Conservation (phyloP, 495 filamentous ascomycete genomes). For the Aspergillus heteromorphus region DNA sequence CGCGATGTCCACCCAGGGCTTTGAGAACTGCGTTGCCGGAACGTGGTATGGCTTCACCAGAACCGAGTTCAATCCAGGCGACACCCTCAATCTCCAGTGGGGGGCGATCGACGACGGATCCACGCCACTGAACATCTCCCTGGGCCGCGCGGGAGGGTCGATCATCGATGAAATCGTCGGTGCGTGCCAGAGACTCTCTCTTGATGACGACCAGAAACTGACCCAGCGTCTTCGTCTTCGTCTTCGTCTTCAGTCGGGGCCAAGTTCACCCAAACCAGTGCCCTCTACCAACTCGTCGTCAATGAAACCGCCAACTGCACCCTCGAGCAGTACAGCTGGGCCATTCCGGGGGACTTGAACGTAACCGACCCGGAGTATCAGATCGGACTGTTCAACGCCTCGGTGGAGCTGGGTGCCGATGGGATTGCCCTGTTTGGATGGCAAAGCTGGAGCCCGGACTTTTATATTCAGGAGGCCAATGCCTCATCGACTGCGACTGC, state of each 20-base stretch:
- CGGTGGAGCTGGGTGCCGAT: not conserved
- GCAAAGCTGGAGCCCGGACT: not conserved
- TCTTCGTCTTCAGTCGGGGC: not conserved
- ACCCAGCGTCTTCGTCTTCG: no score
- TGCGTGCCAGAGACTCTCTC: not conserved
- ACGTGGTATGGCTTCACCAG: not conserved
- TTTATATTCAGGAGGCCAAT: not conserved
- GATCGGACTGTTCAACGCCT: slow-evolving; percentile 1
- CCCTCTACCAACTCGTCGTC: not conserved
- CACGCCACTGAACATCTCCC: slow-evolving; percentile 1
- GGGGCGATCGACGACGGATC: not conserved
- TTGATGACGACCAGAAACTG: not conserved
- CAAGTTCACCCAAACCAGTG: not conserved
- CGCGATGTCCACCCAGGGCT: not conserved
- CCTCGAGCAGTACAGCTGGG: not conserved
- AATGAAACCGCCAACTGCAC: slow-evolving; percentile 1
- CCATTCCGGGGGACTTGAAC: not conserved
- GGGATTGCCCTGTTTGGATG: not conserved
- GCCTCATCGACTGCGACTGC: not conserved
- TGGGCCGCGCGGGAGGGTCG: not conserved
- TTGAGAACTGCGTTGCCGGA: not conserved
- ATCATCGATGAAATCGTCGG: not conserved
- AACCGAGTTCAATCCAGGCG: not conserved
- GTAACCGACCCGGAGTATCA: not conserved
- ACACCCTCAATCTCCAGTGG: not conserved